A percentile compares a stretch with the other conserved stretches of the same genome.
phyloP scores from a whole-genome alignment of 176 grass and related monocot genomes.

The Carex kokanica region DNA sequence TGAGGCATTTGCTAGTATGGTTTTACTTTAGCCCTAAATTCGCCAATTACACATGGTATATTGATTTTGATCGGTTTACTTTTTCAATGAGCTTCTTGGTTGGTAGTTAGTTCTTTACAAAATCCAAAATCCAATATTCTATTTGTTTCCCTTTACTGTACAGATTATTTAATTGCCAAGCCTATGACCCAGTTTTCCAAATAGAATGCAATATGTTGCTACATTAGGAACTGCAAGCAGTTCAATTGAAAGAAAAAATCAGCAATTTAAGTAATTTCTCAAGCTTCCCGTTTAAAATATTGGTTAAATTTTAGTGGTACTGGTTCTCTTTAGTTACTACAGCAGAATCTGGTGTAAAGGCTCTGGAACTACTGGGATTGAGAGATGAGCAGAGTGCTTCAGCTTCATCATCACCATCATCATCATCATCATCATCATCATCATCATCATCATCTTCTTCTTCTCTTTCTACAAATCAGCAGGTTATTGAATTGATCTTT shows the following conservation, averaged over 20 bases:
- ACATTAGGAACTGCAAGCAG: not conserved
- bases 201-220: not conserved
- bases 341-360: constrained; percentile 90
- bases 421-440: constrained; percentile 34
- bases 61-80: not conserved
- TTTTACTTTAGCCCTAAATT: not conserved
- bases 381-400: constrained; percentile 39
- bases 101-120: not conserved
- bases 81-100: not conserved
- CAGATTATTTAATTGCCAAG: constrained; percentile 14
- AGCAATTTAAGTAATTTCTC: not conserved
- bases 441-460: not conserved
- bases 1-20: not conserved
- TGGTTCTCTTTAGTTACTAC: constrained; percentile 56
- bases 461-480: constrained; percentile 37
- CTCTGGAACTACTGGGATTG: constrained; percentile 68
- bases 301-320: not conserved
- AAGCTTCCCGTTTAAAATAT: not conserved
- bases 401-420: constrained; percentile 31
- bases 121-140: not conserved
- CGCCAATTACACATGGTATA: not conserved
- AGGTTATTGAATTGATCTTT: constrained; percentile 34
- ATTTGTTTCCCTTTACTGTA: not conserved
- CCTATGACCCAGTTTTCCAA: not conserved
- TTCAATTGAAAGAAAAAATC: constrained; percentile 16